Conservation (phyloP, 169 alveolate genomes). For the Theileria equi region DNA sequence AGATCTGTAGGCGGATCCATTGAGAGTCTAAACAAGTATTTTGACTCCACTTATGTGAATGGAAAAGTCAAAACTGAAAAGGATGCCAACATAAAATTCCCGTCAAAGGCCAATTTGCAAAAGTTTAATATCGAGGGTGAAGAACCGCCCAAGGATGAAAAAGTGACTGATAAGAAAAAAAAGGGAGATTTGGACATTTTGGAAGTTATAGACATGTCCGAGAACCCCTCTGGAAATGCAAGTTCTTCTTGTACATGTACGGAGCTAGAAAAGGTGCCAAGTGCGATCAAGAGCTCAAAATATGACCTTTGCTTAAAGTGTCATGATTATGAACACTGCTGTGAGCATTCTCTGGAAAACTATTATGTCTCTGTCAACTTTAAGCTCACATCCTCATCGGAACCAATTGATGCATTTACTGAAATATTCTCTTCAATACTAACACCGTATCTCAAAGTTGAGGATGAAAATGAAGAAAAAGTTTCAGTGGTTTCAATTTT, state of each 20-base stretch:
- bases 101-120: background rate
- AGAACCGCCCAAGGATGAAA: slow-evolving; percentile 4
- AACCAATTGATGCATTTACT: background rate
- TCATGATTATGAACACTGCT: slow-evolving; percentile 59
- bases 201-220: slow-evolving; percentile 8
- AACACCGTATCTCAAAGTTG: background rate
- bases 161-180: background rate
- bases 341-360: slow-evolving; percentile 47
- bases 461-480: background rate
- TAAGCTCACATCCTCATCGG: slow-evolving; percentile 8
- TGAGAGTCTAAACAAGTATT: slow-evolving; percentile 26
- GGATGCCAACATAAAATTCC: no score
- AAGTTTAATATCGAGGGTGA: background rate
- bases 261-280: slow-evolving; percentile 20
- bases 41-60: slow-evolving; percentile 36
- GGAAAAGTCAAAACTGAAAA: no score
- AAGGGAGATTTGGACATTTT: background rate
- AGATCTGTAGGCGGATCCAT: background rate
- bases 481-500: slow-evolving; percentile 1
- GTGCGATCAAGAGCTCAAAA: slow-evolving; percentile 4
- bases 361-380: slow-evolving; percentile 43
- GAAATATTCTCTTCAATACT: slow-evolving; percentile 5
- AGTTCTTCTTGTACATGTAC: slow-evolving; percentile 35
- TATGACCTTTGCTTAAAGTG: slow-evolving; percentile 36
- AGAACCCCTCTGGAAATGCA: background rate